Percentiles rank a stretch among this genome's conserved stretches.
Evolutionary conservation across 1,284 basidiomycete genomes (phyloP).

Genomic region (Ganoderma sp.): DNA sequence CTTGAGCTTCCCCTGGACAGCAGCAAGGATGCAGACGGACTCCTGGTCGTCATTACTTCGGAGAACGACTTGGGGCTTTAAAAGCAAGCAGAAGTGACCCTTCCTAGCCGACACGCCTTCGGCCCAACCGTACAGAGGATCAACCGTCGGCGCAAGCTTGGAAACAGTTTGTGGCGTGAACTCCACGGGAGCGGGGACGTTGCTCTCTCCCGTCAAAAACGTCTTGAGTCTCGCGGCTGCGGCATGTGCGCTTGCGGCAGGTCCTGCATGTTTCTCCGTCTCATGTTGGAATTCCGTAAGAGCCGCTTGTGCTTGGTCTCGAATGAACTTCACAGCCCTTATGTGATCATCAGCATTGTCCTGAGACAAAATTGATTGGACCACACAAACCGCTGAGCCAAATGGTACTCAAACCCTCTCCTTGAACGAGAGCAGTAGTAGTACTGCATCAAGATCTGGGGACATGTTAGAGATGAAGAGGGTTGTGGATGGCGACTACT

Average conservation of each 20-base stretch:
- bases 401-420: conserved; percentile 86
- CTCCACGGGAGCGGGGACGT: conserved; percentile 53
- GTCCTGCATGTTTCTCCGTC: conserved; percentile 43
- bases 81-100: conserved; percentile 81
- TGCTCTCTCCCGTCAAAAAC: conserved; percentile 54
- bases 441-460: conserved; percentile 85
- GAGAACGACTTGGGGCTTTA: conserved; percentile 92
- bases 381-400: conserved; percentile 75
- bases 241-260: conserved; percentile 56
- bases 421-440: conserved; percentile 82
- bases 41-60: conserved; percentile 67
- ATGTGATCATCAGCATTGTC: conserved; percentile 18
- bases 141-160: conserved; percentile 38
- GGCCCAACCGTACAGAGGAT: conserved; percentile 75
- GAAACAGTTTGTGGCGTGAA: conserved; percentile 35
- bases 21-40: conserved; percentile 79
- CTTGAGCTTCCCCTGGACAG: conserved; percentile 84
- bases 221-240: conserved; percentile 69
- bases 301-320: conserved; percentile 72
- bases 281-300: conserved; percentile 43
- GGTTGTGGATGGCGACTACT: neutral
- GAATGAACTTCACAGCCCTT: conserved; percentile 87
- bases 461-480: neutral
- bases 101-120: conserved; percentile 70
- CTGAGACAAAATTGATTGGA: neutral